A percentile compares a stretch with the other conserved stretches of the same genome.
These are phyloP conservation scores for Candolleomyces eurysporus DNA, from an alignment of 768 basidiomycete species.

Conservation along the genomic window DNA sequence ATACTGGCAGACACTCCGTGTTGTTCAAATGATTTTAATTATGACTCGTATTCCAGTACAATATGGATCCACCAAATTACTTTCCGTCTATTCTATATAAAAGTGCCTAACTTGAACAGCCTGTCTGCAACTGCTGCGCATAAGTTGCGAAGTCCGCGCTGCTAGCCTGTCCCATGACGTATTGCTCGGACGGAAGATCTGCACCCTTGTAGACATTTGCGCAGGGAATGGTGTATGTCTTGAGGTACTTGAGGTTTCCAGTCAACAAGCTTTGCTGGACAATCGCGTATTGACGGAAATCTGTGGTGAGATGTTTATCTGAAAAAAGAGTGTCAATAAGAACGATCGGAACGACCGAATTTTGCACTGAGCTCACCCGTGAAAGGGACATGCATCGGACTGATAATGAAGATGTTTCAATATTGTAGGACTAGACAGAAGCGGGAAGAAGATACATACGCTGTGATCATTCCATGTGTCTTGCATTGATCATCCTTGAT, in stretches of 20 bases:
- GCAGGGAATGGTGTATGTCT: background rate
- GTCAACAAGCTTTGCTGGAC: background rate
- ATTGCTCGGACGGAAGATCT: background rate
- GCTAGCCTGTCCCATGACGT: background rate
- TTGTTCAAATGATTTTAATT: no score
- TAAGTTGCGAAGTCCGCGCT: background rate
- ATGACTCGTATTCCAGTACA: no score
- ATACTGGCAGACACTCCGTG: no score
- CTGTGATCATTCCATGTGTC: background rate
- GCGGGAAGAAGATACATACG: background rate
- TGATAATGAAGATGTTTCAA: background rate
- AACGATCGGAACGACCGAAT: background rate
- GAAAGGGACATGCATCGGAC: background rate
- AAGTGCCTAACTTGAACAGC: background rate
- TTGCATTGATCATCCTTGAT: background rate
- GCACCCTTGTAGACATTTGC: background rate
- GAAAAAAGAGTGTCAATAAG: background rate
- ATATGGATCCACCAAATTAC: no score
- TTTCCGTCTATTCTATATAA: no score
- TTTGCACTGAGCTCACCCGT: background rate
- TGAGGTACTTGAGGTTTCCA: background rate
- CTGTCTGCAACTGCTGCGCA: background rate
- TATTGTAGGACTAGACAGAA: background rate
- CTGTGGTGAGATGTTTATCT: background rate
- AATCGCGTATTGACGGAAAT: background rate